Conservation (phyloP, 257 asterid species). For the Fraxinus cuspidata region DNA sequence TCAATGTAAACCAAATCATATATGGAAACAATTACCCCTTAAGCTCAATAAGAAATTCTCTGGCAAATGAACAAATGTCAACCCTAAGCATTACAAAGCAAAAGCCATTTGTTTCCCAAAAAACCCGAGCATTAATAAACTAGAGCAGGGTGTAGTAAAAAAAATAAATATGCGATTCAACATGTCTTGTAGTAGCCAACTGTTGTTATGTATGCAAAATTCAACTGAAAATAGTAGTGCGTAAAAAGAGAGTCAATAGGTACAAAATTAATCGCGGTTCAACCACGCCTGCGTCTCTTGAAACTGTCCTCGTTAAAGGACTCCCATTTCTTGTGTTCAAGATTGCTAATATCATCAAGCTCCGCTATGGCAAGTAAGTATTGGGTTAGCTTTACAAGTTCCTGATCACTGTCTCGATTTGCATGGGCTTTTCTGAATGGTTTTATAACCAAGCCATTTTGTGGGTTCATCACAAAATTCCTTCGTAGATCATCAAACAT, state of each 20-base stretch:
- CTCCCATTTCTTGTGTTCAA: slow-evolving; percentile 87
- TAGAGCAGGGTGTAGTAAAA: neutral
- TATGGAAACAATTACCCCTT: neutral
- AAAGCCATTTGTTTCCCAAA: neutral
- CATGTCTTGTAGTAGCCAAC: neutral
- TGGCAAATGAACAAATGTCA: neutral
- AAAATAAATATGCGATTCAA: neutral
- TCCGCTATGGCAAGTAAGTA: slow-evolving; percentile 85
- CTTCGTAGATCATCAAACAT: slow-evolving; percentile 94
- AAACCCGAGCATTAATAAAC: neutral
- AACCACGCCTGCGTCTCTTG: slow-evolving; percentile 76
- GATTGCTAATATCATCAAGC: slow-evolving; percentile 73
- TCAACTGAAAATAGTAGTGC: neutral
- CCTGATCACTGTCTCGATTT: slow-evolving; percentile 70
- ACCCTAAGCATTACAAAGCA: neutral
- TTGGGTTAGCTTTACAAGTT: slow-evolving; percentile 84
- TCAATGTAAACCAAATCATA: neutral
- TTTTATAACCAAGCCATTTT: slow-evolving; percentile 74
- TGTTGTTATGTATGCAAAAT: neutral
- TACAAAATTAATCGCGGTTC: neutral
- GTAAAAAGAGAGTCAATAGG: neutral
- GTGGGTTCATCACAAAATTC: slow-evolving; percentile 96
- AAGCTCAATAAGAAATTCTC: neutral
- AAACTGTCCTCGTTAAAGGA: slow-evolving; percentile 51
- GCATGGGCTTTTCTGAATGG: slow-evolving; percentile 86